Evolutionary conservation across 2,329 filamentous ascomycete species (phyloP).

Genomic region (Botrytis pseudocinerea): DNA sequence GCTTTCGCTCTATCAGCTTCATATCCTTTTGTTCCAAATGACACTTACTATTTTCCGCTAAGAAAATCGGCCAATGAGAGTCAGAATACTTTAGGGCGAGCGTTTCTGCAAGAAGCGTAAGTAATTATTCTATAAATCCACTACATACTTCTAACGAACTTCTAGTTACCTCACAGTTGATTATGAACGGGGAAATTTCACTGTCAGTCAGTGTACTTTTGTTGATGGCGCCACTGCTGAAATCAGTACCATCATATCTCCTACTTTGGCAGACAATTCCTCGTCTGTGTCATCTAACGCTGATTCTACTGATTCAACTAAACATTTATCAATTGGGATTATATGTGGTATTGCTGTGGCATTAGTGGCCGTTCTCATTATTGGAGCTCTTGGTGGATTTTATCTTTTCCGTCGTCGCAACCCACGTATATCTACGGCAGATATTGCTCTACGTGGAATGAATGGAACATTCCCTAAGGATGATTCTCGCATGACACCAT

Average conservation of each 20-base stretch:
- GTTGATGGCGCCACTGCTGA: slow-evolving; percentile 27
- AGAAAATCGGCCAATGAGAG: slow-evolving; percentile 40
- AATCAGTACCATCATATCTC: slow-evolving; percentile 25
- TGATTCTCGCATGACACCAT: not conserved
- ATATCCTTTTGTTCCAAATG: slow-evolving; percentile 41
- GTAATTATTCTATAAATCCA: not conserved
- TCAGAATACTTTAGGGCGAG: slow-evolving; percentile 44
- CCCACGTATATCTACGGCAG: not conserved
- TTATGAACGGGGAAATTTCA: slow-evolving; percentile 38
- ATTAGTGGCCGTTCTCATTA: not conserved
- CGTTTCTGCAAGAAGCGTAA: slow-evolving; percentile 45
- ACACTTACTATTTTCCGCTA: slow-evolving; percentile 49
- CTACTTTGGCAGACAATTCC: slow-evolving; percentile 20
- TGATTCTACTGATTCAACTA: not conserved
- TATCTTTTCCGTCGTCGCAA: slow-evolving; percentile 10
- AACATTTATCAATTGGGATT: not conserved
- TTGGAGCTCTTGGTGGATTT: not conserved
- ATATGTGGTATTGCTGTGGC: not conserved
- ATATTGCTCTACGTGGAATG: slow-evolving; percentile 4
- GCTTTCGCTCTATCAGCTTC: slow-evolving; percentile 34
- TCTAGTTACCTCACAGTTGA: slow-evolving; percentile 37
- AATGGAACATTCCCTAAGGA: not conserved
- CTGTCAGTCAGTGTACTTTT: slow-evolving; percentile 35
- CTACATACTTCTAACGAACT: slow-evolving; percentile 2
- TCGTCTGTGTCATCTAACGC: slow-evolving; percentile 36